Evolutionary conservation across 108 stramenopile species (phyloP).

Genomic region (Nitzschia putrida): DNA sequence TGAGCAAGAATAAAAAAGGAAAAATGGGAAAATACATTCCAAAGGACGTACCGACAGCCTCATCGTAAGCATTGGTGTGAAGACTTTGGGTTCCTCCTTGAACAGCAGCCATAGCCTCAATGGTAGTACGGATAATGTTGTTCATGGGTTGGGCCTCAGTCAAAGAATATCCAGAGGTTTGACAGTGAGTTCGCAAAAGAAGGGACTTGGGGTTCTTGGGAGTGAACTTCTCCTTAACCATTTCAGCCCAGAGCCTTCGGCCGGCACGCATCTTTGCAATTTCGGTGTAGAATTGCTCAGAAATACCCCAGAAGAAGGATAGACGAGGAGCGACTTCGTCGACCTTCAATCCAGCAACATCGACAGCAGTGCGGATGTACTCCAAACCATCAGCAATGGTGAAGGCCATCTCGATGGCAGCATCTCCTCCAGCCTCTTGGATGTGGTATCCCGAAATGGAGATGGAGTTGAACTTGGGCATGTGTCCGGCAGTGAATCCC

Average conservation of each 20-base stretch:
- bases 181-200: conserved; percentile 94
- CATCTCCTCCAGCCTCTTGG: conserved; percentile 98
- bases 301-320: conserved; percentile 98
- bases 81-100: conserved; percentile 97
- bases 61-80: conserved; percentile 98
- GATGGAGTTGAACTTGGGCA: conserved; percentile 97
- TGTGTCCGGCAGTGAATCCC: conserved; percentile 90
- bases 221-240: conserved; percentile 85
- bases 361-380: conserved; percentile 87
- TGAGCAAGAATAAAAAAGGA: too few species aligned
- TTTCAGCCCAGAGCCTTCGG: conserved; percentile 88
- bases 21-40: background rate
- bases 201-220: conserved; percentile 92
- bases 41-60: conserved; percentile 82
- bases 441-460: conserved; percentile 98
- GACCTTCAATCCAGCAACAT: conserved; percentile 85
- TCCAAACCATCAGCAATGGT: conserved; percentile 96
- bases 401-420: conserved; percentile 94
- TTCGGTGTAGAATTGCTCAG: conserved; percentile 92
- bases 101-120: conserved; percentile 97
- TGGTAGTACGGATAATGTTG: conserved; percentile 95
- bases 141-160: conserved; percentile 98
- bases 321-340: conserved; percentile 94
- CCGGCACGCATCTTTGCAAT: conserved; percentile 93
- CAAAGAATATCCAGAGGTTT: conserved; percentile 93